phyloP scores from a whole-genome alignment of 2,329 filamentous ascomycete genomes.

The Knufia fluminis region DNA sequence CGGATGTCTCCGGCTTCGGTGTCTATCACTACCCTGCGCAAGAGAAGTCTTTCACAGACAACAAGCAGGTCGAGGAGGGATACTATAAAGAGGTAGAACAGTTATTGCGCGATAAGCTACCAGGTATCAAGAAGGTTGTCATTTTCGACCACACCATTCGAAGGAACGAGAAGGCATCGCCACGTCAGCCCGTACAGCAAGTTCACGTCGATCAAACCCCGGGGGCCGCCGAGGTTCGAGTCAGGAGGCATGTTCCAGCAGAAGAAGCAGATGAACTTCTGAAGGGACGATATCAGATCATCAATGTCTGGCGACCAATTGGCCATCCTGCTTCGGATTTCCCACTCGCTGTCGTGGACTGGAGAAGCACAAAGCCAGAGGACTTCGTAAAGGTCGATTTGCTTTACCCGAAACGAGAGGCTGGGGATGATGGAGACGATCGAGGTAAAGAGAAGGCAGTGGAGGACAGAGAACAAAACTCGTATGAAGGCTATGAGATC shows the following conservation, averaged over 20 bases:
- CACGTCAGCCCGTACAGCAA: constrained; percentile 57
- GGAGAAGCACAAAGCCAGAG: constrained; percentile 45
- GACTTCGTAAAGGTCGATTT: constrained; percentile 55
- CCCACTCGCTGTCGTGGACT: constrained; percentile 61
- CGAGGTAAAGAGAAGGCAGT: constrained; percentile 50
- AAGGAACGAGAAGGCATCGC: constrained; percentile 42
- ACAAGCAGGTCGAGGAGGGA: constrained; percentile 42
- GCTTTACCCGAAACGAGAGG: constrained; percentile 51
- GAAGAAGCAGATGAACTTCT: constrained; percentile 50
- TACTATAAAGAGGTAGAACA: constrained; percentile 57
- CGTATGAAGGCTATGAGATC: constrained; percentile 52
- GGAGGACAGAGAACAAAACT: constrained; percentile 36
- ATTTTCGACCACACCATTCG: constrained; percentile 68
- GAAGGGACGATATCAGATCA: constrained; percentile 53
- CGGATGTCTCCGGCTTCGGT: constrained; percentile 51
- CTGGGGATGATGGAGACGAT: constrained; percentile 52
- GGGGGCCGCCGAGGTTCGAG: constrained; percentile 50
- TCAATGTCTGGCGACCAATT: constrained; percentile 65
- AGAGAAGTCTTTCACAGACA: constrained; percentile 49
- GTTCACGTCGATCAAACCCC: constrained; percentile 67
- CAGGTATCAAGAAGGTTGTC: constrained; percentile 50
- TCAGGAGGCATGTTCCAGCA: constrained; percentile 49
- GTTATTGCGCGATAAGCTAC: constrained; percentile 46
- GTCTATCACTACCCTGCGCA: constrained; percentile 44
- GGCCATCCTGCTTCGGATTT: constrained; percentile 53